Evolutionary conservation across 768 basidiomycete species (phyloP).

Genomic region (Calocera viscosa): DNA sequence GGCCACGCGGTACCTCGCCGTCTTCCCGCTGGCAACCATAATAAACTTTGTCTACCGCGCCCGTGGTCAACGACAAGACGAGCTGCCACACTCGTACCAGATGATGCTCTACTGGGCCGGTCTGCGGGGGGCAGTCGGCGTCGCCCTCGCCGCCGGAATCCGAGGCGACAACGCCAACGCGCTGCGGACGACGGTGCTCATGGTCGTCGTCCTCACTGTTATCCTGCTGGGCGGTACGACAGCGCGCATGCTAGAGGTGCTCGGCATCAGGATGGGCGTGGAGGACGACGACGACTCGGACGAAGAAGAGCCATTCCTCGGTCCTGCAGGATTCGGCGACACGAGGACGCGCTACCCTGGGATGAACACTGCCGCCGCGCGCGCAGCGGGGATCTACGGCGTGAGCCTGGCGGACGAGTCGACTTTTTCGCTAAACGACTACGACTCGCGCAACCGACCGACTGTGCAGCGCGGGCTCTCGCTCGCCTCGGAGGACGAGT

Average conservation of each 20-base stretch:
- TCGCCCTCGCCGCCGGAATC: conserved; percentile 92
- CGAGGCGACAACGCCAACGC: conserved; percentile 86
- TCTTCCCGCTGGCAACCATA: conserved; percentile 85
- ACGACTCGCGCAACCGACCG: conserved; percentile 40
- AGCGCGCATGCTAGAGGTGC: conserved; percentile 85
- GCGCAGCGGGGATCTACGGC: conserved; percentile 3
- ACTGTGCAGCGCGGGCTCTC: conserved; percentile 40
- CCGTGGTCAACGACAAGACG: conserved; percentile 75
- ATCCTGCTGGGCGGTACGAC: conserved; percentile 96
- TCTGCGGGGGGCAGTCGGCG: conserved; percentile 89
- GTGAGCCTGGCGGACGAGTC: neutral
- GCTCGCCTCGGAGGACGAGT: conserved; percentile 53
- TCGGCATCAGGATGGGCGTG: conserved; percentile 91
- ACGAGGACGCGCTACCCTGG: conserved; percentile 20
- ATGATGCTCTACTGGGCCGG: conserved; percentile 99
- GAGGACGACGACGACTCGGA: conserved; percentile 72
- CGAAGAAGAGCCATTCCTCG: conserved; percentile 32
- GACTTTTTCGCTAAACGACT: conserved; percentile 37
- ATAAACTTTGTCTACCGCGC: conserved; percentile 86
- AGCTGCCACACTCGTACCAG: conserved; percentile 93
- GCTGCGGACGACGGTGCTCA: conserved; percentile 82
- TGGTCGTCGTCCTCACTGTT: conserved; percentile 91
- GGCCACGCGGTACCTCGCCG: conserved; percentile 89
- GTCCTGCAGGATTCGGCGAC: neutral
- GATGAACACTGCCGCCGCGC: conserved; percentile 21